Base-by-base conservation (phyloP, 257 asterid species). In the Jacaranda mimosifolia region DNA sequence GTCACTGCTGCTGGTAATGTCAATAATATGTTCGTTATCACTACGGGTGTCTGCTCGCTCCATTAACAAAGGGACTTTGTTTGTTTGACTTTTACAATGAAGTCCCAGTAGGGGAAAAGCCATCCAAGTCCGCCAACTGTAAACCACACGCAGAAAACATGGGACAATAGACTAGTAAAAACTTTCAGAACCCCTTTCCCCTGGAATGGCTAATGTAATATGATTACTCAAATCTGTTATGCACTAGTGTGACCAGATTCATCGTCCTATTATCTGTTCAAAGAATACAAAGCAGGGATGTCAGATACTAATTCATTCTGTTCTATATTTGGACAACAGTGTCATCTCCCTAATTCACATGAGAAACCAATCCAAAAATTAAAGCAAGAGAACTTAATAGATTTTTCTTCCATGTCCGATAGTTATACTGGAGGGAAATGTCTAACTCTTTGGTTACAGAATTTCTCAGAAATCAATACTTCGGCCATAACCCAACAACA, bases 71-170 rank as follows among this genome's bases (percentile, higher is more conserved):
- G 87, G 85, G 71, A 80, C 71, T 85, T 87, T 86, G 88, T 70
- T 79, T 43, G 84, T 74, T 80, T 68, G 91, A 72, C 56, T 85
- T 80, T 85, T 90, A 87, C 84, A 82, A 71, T 88, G 96, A 73
- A 83, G 88, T 78, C 92, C 96, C 81, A 82, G 74, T 9, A 84
- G 62, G 69, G 92, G 88, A 83, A 89, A 80, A 81, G 86, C 94
- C 97, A 92, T 88, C 83, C 82, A 88, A 78, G 80, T 67, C 77
- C 77, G 73, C 82, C 74, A 79, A 85, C 89, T 74, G 75, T 65
- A 58, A 63, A 78, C 73, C 13, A 79, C 73, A n/a, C 59, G 72
- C 72, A 21, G 86, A 62, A 82, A 88, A 82, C 91, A 91, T 88
- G 88, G 88, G 85, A 85, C 70, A 38, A 68, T 36, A 68, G 76